phyloP scores from a whole-genome alignment of 1,284 basidiomycete species.

The Cystobasidium slooffiae region DNA sequence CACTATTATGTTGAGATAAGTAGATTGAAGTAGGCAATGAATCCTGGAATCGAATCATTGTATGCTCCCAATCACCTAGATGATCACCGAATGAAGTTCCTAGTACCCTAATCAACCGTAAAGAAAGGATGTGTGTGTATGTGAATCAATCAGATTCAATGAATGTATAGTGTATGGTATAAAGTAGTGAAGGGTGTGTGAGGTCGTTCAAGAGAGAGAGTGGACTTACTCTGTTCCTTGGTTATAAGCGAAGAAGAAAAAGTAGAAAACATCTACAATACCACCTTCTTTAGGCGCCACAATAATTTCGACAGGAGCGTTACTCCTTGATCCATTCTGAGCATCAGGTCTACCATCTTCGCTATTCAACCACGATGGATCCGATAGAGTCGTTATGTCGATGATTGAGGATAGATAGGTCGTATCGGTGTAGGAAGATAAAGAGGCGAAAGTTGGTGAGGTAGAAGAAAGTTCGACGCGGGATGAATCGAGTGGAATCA shows the following conservation, averaged over 20 bases:
- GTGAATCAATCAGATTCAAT: neutral
- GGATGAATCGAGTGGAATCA: constrained; percentile 20
- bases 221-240: constrained; percentile 25
- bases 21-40: constrained; percentile 19
- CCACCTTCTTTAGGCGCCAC: constrained; percentile 23
- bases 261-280: constrained; percentile 40
- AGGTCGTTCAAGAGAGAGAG: neutral
- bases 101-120: constrained; percentile 20
- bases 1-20: constrained; percentile 26
- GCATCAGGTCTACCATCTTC: constrained; percentile 26
- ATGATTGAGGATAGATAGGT: constrained; percentile 27
- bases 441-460: constrained; percentile 11
- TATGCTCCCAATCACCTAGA: constrained; percentile 41
- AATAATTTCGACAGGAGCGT: constrained; percentile 25
- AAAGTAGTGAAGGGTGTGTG: neutral
- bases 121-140: neutral
- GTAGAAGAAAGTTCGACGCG: neutral
- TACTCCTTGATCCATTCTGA: constrained; percentile 3
- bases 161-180: neutral
- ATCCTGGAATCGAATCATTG: constrained; percentile 36
- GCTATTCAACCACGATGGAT: constrained; percentile 37
- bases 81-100: constrained; percentile 28
- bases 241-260: constrained; percentile 41
- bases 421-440: neutral
- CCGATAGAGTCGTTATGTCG: constrained; percentile 1